A percentile compares a stretch with the other conserved stretches of the same genome.
Evolutionary conservation across 176 grass and related monocot genomes (phyloP).

Genomic region (Aegilops umbellulata): DNA sequence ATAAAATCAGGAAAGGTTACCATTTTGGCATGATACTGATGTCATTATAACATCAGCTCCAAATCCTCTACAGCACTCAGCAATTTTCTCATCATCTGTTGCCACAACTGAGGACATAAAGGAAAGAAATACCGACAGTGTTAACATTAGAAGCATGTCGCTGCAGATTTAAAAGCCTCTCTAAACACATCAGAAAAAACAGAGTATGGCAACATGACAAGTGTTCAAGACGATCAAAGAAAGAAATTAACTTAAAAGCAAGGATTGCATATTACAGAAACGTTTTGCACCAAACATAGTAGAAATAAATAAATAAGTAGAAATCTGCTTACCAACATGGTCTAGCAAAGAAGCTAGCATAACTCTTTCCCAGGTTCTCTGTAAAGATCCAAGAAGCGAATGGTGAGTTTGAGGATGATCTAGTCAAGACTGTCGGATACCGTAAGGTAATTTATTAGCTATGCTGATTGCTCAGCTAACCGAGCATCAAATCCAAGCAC

Average conservation of each 20-base stretch:
- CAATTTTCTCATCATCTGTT: conserved; percentile 91
- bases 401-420: background rate
- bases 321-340: conserved; percentile 60
- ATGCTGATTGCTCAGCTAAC: background rate
- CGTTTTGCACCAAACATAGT: background rate
- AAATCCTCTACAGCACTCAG: conserved; percentile 93
- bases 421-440: background rate
- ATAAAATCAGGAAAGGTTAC: conserved; percentile 32
- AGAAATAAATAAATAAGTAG: background rate
- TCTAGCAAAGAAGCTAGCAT: conserved; percentile 76
- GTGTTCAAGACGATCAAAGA: background rate
- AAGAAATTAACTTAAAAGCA: background rate
- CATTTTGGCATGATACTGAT: conserved; percentile 89
- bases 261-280: background rate
- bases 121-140: background rate
- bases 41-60: conserved; percentile 99
- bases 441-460: background rate
- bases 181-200: background rate
- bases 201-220: background rate
- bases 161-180: conserved; percentile 6
- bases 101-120: conserved; percentile 57
- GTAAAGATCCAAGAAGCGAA: background rate
- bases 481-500: background rate
- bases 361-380: conserved; percentile 99
- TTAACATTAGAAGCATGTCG: background rate